phyloP scores from a whole-genome alignment of 2,329 filamentous ascomycete genomes.

The Beauveria brongniartii region DNA sequence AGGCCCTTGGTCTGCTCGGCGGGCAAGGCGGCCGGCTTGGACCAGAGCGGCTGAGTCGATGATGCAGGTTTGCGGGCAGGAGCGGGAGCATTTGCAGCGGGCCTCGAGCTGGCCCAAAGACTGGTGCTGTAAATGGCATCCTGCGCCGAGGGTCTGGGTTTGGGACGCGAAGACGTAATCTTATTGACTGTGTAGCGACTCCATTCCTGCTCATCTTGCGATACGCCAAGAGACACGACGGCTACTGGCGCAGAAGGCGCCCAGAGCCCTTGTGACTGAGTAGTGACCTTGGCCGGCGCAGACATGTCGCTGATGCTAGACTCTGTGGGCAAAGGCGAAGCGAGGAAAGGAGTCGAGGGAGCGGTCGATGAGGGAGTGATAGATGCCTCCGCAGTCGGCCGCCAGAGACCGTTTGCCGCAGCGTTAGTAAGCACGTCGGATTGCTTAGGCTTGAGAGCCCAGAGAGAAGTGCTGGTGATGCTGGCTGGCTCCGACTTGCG shows the following conservation, averaged over 20 bases:
- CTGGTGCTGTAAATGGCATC: neutral
- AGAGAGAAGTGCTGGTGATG: conserved; percentile 9
- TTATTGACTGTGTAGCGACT: neutral
- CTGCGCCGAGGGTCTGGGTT: neutral
- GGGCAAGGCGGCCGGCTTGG: neutral
- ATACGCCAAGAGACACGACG: neutral
- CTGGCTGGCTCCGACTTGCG: conserved; percentile 8
- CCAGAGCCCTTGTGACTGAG: conserved; percentile 9
- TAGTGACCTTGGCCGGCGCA: conserved; percentile 9
- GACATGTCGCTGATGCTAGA: conserved; percentile 6
- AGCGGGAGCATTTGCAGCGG: conserved; percentile 7
- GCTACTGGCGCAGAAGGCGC: neutral
- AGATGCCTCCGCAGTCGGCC: neutral
- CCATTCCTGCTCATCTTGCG: neutral
- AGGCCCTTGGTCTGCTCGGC: conserved; percentile 15
- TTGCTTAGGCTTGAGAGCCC: neutral
- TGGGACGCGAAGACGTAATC: neutral
- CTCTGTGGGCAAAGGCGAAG: conserved; percentile 13
- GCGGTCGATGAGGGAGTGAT: neutral
- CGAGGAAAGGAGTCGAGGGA: conserved; percentile 13
- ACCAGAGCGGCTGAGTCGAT: neutral
- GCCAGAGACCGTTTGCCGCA: neutral
- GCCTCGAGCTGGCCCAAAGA: neutral
- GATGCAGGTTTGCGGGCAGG: neutral
- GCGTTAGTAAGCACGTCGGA: neutral